Evolutionary conservation across 345 rosid species (phyloP).

Genomic region (Hibiscus mutabilis): DNA sequence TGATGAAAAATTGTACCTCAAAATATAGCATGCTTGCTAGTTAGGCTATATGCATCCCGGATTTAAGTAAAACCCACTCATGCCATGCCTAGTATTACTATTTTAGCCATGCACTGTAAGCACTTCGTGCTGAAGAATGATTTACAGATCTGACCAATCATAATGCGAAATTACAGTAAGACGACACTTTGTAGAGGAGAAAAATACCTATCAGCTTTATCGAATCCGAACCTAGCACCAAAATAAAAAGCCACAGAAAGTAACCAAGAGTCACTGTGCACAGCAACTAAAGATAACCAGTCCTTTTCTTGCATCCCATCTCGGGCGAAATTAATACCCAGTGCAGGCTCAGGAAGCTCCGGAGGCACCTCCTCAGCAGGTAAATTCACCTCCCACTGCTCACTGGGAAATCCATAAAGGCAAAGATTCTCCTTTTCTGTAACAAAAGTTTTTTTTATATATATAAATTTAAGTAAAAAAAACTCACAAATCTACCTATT

Average conservation of each 20-base stretch:
- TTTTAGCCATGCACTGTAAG: no score
- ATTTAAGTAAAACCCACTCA: not conserved
- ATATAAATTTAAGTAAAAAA: not conserved
- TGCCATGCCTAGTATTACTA: not conserved
- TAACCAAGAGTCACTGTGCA: conserved; percentile 79
- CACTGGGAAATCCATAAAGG: conserved; percentile 75
- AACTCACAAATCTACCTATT: no score
- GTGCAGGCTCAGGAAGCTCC: conserved; percentile 86
- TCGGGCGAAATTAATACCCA: conserved; percentile 91
- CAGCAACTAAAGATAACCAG: conserved; percentile 82
- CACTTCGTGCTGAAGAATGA: not conserved
- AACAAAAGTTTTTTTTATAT: not conserved
- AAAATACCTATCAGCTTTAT: conserved; percentile 76
- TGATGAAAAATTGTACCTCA: not conserved
- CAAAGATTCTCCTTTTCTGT: conserved; percentile 86
- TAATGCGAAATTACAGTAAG: not conserved
- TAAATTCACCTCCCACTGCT: conserved; percentile 82
- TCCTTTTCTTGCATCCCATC: conserved; percentile 87
- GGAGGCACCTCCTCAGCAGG: conserved; percentile 98
- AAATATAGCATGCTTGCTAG: not conserved
- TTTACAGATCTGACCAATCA: not conserved
- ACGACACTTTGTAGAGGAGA: not conserved
- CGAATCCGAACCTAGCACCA: conserved; percentile 83
- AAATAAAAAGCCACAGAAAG: conserved; percentile 86
- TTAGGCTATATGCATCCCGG: not conserved